phyloP scores from a whole-genome alignment of 805 yeast genomes.

The Maudiozyma bulderi region DNA sequence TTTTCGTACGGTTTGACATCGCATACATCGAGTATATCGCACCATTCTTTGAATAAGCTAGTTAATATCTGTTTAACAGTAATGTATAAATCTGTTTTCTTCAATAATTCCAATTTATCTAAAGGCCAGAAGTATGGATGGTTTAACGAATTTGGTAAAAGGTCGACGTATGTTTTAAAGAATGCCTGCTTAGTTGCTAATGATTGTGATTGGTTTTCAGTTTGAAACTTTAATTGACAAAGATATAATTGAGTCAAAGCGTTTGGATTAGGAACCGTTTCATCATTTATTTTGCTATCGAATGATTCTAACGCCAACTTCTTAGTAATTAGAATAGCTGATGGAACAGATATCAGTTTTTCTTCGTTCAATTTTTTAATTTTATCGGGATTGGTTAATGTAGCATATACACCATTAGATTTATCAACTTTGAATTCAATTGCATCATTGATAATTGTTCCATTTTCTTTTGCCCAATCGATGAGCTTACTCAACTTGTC shows the following conservation, averaged over 20 bases:
- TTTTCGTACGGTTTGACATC: conserved; percentile 1
- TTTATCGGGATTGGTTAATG: conserved; percentile 2
- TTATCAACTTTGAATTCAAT: conserved; percentile 27
- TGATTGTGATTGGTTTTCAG: conserved; percentile 8
- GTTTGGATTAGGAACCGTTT: conserved; percentile 20
- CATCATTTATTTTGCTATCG: conserved; percentile 4
- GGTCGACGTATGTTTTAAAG: conserved; percentile 38
- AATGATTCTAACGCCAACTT: conserved; percentile 28
- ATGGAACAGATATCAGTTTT: conserved; percentile 33
- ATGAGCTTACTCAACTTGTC: conserved; percentile 15
- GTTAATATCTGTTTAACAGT: conserved; percentile 40
- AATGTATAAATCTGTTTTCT: conserved; percentile 62
- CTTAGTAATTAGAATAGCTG: conserved; percentile 31
- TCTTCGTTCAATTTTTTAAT: conserved; percentile 1
- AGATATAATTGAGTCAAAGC: conserved; percentile 31
- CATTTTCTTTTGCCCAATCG: conserved; percentile 33
- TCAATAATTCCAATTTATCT: conserved; percentile 40
- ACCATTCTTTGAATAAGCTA: conserved; percentile 53
- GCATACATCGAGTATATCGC: conserved; percentile 3
- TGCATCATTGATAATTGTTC: conserved; percentile 29
- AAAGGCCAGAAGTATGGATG: conserved; percentile 61
- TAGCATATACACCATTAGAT: conserved; percentile 29
- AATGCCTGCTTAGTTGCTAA: conserved; percentile 8
- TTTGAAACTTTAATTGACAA: conserved; percentile 36
- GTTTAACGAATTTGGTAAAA: conserved; percentile 41